Percentiles rank a stretch among this genome's conserved stretches.
Evolutionary conservation across 1,284 basidiomycete species (phyloP).

Genomic region (Testicularia cyperi): DNA sequence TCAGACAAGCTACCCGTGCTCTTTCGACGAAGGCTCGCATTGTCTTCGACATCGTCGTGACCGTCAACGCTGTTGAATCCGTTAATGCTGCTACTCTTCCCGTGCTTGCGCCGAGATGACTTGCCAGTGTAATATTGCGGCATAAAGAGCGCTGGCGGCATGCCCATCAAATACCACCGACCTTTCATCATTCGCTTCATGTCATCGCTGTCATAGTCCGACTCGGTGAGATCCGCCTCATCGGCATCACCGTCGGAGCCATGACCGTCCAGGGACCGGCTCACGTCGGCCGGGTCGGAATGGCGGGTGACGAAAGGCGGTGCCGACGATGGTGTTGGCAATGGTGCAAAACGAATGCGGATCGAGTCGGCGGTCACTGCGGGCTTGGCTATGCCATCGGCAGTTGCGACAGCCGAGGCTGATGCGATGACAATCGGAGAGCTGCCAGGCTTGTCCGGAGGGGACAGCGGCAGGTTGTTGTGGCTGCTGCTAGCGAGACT

Average conservation of each 20-base stretch:
- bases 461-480: slow-evolving; percentile 11
- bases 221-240: slow-evolving; percentile 18
- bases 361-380: too few species aligned
- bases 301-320: slow-evolving; percentile 1
- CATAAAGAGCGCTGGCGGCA: slow-evolving; percentile 49
- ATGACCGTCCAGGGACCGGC: background rate
- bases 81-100: slow-evolving; percentile 8
- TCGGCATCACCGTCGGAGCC: slow-evolving; percentile 16
- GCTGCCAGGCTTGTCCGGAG: slow-evolving; percentile 10
- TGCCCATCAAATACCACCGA: slow-evolving; percentile 55
- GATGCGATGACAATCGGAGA: too few species aligned
- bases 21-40: slow-evolving; percentile 21
- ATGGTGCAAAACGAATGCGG: slow-evolving; percentile 44
- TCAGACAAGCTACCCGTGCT: slow-evolving; percentile 30
- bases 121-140: slow-evolving; percentile 35
- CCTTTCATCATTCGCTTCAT: slow-evolving; percentile 33
- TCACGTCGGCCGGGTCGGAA: background rate
- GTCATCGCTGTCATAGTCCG: slow-evolving; percentile 25
- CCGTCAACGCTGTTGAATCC: slow-evolving; percentile 1
- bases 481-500: slow-evolving; percentile 23
- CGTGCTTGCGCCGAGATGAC: slow-evolving; percentile 15
- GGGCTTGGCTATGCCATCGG: too few species aligned
- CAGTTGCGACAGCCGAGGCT: too few species aligned
- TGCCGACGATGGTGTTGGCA: slow-evolving; percentile 24
- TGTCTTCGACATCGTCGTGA: slow-evolving; percentile 9